Base-by-base conservation (phyloP, 768 basidiomycete species). In the Fomitopsis pulvina region DNA sequence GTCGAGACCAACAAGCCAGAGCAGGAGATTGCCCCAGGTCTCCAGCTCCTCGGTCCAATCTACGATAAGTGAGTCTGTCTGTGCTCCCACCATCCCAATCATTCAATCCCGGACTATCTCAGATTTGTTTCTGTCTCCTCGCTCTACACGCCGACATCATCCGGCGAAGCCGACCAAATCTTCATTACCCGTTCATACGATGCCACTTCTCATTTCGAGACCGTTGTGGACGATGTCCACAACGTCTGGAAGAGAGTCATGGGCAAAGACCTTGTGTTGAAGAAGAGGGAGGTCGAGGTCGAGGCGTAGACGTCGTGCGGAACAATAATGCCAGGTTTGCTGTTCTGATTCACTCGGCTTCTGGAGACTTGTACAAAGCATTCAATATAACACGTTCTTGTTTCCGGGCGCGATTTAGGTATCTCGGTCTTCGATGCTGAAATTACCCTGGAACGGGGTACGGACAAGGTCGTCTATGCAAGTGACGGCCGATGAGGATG, bases 131-230 rank as follows among this genome's bases (percentile, higher is more conserved):
- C 85, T 34, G 84, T 98, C 57, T 81, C 84, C 14, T 83, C 93
- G 20, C 67, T 96, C 41, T 97, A 93, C 73, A 86, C 85, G 24
- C 93, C 96, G 6, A 92, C 93, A 3, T 76, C 87, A 41, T 68
- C 79, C 37, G 96, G 96, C 50, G 63, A 78, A 53, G 69, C 73
- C 40, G 94, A 99, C 73, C 88, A 92, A 65, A 90, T 99, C 65
- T 99, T 89, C 75, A 84, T 99, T 71, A 99, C 96, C 48, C 87
- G 87, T 48, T 96, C 93, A 14, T 99, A 98, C 70, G 96, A 99
- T 65, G 95, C 96, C 7, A 97, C 96, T 10, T 93, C 91, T 25
- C 96, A 99, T 72, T 98, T 99, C 66, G 96, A 99, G 76, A 96
- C 92, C 24, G 94, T 98, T 41, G 92, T 95, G 22, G 92, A 97